Evolutionary conservation across 768 basidiomycete genomes (phyloP).

Genomic region (Calocybe cyanea): DNA sequence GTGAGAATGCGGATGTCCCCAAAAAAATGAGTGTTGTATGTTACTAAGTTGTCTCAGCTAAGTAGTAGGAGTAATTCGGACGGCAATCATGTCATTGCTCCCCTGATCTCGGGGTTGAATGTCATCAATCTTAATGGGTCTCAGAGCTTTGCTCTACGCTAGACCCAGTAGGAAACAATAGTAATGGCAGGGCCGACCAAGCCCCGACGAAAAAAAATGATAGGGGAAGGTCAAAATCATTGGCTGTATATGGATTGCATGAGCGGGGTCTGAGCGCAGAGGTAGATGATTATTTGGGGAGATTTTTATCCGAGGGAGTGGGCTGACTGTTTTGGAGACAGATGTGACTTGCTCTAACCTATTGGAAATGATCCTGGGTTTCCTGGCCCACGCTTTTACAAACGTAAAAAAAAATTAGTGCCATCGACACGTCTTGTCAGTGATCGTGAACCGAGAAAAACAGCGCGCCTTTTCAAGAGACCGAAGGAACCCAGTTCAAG

Average conservation of each 20-base stretch:
- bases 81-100: slow-evolving; percentile 12
- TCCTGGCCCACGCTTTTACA: no score
- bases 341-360: no score
- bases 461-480: no score
- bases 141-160: background rate
- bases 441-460: no score
- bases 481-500: no score
- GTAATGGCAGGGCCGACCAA: slow-evolving; percentile 9
- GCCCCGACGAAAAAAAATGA: background rate
- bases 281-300: no score
- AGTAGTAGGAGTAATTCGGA: slow-evolving; percentile 12
- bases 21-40: slow-evolving; percentile 1
- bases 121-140: slow-evolving; percentile 9
- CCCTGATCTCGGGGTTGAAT: slow-evolving; percentile 12
- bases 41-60: background rate
- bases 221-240: slow-evolving; percentile 1
- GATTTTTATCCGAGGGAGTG: no score
- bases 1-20: slow-evolving; percentile 1
- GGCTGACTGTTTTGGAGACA: background rate
- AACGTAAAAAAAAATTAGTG: no score
- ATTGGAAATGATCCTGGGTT: no score
- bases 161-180: slow-evolving; percentile 4
- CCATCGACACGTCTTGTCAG: no score
- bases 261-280: background rate
- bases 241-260: background rate